Base-by-base conservation (phyloP, 1,284 basidiomycete genomes). In the Acaromyces ingoldii region DNA sequence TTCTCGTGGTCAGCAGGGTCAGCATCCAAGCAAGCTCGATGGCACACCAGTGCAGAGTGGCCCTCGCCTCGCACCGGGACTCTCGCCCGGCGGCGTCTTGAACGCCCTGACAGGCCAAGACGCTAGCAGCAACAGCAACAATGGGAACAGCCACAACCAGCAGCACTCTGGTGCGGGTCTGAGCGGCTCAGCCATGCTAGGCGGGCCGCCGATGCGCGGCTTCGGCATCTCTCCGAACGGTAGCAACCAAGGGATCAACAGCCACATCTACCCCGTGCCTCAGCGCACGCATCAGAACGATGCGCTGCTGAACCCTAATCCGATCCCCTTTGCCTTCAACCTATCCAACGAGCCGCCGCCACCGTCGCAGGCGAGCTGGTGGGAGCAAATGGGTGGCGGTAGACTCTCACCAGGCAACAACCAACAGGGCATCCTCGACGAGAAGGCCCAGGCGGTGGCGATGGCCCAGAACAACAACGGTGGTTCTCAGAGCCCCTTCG, bases 281-380 rank as follows among this genome's bases (percentile, higher is more conserved):
- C 61, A 67, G 55, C 61, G 63, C 5, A 66, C 65, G 9, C 63
- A 65, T 42, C 61, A 68, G 56, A 68, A 70, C 55, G 65, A 65
- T 28, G 67, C 67, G 2, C 46, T 70, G 15, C 60, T 70, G 53
- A 70, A 70, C 53, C 67, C 67, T 31, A 70, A 70, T 49, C 67
- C 67, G 5, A 70, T 70, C 25, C 67, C 67, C 26, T 70, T 70
- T 34, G 60, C 65, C 7, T 65, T 70, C 65, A 70, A 68, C 48
- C 59, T 70, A 21, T 62, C 58, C 54, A 60, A 65, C 25, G 56
- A 63, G 50, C 58, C 58, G 29, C 41, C 45, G 41, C 59, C 57
- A 3, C 53, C 57, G 13, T 25, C 43, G 15, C 62, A 68, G 34
- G 65, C 65, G 51, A 63, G 59, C 44, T 70, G 67, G 67, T 70